A percentile compares a stretch with the other conserved stretches of the same genome.
These are phyloP conservation scores for Oropetium thomaeum DNA, from an alignment of 176 grass and related monocot genomes.

Conservation along the genomic window DNA sequence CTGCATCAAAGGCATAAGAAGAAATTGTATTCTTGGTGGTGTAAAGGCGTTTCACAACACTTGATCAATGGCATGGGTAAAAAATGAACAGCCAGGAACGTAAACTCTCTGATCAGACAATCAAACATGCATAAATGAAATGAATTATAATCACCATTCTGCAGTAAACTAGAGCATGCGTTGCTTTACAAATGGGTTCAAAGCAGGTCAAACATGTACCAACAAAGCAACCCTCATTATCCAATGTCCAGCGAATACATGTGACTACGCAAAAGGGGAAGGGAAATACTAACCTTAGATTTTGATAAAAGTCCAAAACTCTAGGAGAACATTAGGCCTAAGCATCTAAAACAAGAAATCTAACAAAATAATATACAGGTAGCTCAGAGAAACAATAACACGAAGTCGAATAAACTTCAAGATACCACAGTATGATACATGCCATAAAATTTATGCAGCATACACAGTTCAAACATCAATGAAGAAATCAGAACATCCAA, in stretches of 20 bases:
- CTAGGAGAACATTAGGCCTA: not conserved
- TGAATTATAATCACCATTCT: not conserved
- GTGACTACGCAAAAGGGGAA: not conserved
- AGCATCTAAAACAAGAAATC: not conserved
- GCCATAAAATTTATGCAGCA: not conserved
- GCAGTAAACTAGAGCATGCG: not conserved
- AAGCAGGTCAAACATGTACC: slow-evolving; percentile 5
- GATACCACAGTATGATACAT: not conserved
- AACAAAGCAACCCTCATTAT: not conserved
- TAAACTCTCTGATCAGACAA: not conserved
- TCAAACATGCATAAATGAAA: not conserved
- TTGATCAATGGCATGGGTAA: not conserved
- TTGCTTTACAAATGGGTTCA: not conserved
- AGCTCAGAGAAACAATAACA: not conserved
- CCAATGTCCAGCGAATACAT: not conserved
- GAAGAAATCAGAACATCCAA: not conserved
- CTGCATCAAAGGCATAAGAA: not conserved
- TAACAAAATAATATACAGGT: not conserved
- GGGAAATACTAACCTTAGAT: not conserved
- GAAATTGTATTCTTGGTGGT: not conserved
- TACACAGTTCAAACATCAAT: slow-evolving; percentile 2
- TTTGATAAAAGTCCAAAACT: slow-evolving; percentile 11
- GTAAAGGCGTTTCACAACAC: not conserved
- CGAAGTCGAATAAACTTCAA: not conserved
- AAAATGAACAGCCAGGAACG: not conserved